Percentiles rank a stretch among this genome's conserved stretches.
Evolutionary conservation across 164 flowering plant genomes (phyloP).

Genomic region (Vitis cinerea): DNA sequence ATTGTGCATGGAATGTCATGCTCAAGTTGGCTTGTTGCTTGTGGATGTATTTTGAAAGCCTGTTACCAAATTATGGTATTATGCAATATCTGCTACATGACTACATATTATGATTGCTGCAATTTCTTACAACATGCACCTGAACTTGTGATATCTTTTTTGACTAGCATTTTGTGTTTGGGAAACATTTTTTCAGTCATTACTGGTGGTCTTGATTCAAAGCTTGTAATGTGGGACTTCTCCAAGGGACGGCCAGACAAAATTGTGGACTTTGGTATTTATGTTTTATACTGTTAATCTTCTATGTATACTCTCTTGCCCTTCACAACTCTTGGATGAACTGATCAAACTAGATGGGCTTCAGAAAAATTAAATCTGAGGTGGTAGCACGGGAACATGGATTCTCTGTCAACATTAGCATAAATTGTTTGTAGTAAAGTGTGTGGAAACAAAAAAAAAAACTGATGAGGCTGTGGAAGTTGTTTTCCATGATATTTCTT

Average conservation of each 20-base stretch:
- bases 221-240: slow-evolving; percentile 90
- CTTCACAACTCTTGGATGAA: no score
- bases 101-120: neutral
- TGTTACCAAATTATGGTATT: neutral
- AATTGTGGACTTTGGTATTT: slow-evolving; percentile 71
- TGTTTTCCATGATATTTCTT: no score
- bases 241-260: slow-evolving; percentile 75
- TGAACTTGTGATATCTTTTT: neutral
- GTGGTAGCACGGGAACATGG: neutral
- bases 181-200: slow-evolving; percentile 48
- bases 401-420: neutral
- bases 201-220: slow-evolving; percentile 93
- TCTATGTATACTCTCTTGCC: neutral
- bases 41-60: neutral
- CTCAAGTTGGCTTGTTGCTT: no score
- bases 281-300: neutral
- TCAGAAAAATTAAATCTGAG: neutral
- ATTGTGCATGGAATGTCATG: no score
- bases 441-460: no score
- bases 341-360: neutral
- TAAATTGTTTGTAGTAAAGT: no score
- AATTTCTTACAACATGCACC: neutral
- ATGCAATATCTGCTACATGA: neutral
- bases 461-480: no score
- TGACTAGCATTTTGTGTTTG: neutral